A percentile compares a stretch with the other conserved stretches of the same genome.
Evolutionary conservation across 1,139 yeast genomes (phyloP).

Genomic region (Zygosaccharomyces pseudobailii): DNA sequence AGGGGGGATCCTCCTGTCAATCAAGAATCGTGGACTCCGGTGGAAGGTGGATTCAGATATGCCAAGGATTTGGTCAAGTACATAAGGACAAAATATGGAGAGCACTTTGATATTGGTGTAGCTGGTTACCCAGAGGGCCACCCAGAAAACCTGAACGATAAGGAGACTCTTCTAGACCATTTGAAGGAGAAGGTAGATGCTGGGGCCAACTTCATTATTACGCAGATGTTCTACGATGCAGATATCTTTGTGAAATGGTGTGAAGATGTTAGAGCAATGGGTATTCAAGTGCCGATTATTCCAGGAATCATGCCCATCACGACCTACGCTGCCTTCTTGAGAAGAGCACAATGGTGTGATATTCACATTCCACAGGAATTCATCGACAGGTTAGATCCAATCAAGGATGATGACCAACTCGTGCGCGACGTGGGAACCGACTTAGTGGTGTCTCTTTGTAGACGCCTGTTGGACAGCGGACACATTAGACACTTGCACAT

Average conservation of each 20-base stretch:
- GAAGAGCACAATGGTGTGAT: conserved; percentile 94
- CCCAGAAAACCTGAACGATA: conserved; percentile 65
- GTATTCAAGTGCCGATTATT: conserved; percentile 81
- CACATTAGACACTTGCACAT: conserved; percentile 82
- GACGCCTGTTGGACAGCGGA: conserved; percentile 63
- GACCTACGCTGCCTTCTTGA: conserved; percentile 82
- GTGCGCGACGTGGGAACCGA: conserved; percentile 87
- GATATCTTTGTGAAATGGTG: conserved; percentile 86
- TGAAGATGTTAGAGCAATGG: conserved; percentile 58
- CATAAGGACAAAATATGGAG: conserved; percentile 52
- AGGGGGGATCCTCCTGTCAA: conserved; percentile 85
- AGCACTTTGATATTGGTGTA: conserved; percentile 67
- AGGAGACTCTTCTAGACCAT: conserved; percentile 52
- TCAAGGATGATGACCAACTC: conserved; percentile 82
- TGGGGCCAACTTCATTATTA: conserved; percentile 88
- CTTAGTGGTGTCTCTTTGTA: conserved; percentile 80
- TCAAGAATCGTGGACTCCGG: conserved; percentile 40
- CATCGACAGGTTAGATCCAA: conserved; percentile 66
- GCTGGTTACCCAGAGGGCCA: conserved; percentile 78
- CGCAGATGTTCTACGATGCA: conserved; percentile 90
- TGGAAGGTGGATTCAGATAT: conserved; percentile 65
- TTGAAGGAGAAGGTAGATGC: conserved; percentile 86
- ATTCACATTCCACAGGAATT: conserved; percentile 74
- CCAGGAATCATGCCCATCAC: conserved; percentile 99
- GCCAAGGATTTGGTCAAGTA: conserved; percentile 62